Evolutionary conservation across 2,329 filamentous ascomycete species (phyloP), one percentile per base, ranked within the genome.

Genomic region (Ceratocystis ficicola): DNA sequence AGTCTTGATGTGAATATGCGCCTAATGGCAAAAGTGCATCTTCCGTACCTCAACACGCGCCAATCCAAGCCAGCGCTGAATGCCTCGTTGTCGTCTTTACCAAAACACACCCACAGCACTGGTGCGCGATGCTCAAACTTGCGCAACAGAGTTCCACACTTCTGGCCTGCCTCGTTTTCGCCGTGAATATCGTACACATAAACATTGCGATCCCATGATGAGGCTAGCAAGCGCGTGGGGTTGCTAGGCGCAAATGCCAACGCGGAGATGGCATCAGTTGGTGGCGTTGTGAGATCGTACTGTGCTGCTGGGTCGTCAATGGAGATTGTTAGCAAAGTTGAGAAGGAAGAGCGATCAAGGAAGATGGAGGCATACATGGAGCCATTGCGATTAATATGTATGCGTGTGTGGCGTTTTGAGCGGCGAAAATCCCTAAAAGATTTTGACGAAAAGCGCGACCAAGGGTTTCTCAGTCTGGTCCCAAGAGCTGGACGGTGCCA

Each of bases 151-250:
- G 82, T 83, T 5, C 85, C 86, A 22, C 76, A 74, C 69, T 82
- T 80, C 25, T 83, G 81, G 66, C 81, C 81, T 68, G 78, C 78
- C 59, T 76, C 76, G 30, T 44, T 55, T 4, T 36, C 52, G 8
- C 36, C 64, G n/a, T 61, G 28, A 67, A 87, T 82, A 73, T 95
- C 89, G 80, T 97, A 97, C 64, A 93, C 81, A 76, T 96, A 95
- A 66, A 95, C 85, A 74, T 90, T 85, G 76, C 86, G 90, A 77
- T 97, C 93, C 94, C 94, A 99, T 66, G 91, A 96, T 10, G 92
- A 88, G 71, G 93, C 92, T n/a, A 95, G 83, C 46, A 99, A 82
- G 71, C 86, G 87, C 65, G 81, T 84, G 2, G 86, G 82, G n/a
- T 86, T 85, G 68, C 81, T 78, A 44, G 90, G 89, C 70, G 92